Base-by-base conservation (phyloP, 228 moss, liverwort and hornwort species). In the Sphagnum magellanicum region DNA sequence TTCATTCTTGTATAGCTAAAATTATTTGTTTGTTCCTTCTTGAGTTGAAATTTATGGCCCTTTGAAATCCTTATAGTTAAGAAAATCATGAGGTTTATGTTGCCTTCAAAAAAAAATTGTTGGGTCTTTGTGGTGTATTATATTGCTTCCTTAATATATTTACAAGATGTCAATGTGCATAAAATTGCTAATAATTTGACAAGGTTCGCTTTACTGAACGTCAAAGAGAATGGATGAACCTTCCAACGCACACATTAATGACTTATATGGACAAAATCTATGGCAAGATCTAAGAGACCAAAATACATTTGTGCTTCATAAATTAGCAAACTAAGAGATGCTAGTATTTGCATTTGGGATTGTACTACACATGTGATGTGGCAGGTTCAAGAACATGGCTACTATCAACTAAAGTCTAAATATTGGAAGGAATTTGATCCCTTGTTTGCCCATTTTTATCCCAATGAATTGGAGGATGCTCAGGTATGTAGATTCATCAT, bases 341-440 rank as follows among this genome's bases (percentile, higher is more conserved):
- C 47, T 32, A 16, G 60, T 60, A 14, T 65, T n/a, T 49, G 4
- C 16, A 65, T 14, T 5, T 65, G 49, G 4, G 65, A 49, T 4
- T n/a, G 13, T 49, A 51, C 32, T 32, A 32, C 32, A 32, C 32
- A 32, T 32, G 32, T 32, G 32, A 32, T 32, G 17, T 67, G 4
- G 59, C 81, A 97, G 97, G 83, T 98, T 79, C 89, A 92, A 77
- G 98, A 98, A 77, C 83, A 90, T 78, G 98, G 98, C 59, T 98
- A 80, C 68, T 98, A 91, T 74, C 92, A 92, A 74, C 75, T 98
- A 75, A 98, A 92, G 81, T 79, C 84, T 8, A 84, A 94, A 68
- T 92, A 86, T 67, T 98, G 98, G 98, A 79, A 79, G 74, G 89
- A 94, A 69, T 98, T 98, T 71, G 98, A 98, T 76, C 98, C 98